Conservation (phyloP, 805 yeast species). For the Nakazawaea peltata region DNA sequence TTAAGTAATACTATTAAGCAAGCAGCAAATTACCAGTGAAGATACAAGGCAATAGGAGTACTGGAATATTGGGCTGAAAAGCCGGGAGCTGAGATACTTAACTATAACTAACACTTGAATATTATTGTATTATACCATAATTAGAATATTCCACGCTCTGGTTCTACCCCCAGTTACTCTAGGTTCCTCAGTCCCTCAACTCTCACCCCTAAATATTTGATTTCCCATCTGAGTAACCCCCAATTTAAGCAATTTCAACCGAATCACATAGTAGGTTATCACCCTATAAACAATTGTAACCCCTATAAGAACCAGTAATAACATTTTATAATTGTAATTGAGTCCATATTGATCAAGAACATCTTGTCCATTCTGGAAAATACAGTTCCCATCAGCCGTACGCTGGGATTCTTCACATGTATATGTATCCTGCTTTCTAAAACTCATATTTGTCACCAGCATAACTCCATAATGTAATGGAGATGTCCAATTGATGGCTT, state of each 20-base stretch:
- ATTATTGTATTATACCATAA: too few species aligned
- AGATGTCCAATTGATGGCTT: conserved; percentile 66
- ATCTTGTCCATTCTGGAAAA: conserved; percentile 42
- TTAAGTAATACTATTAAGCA: too few species aligned
- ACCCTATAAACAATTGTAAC: conserved; percentile 33
- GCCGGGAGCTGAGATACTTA: too few species aligned
- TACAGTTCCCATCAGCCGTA: conserved; percentile 31
- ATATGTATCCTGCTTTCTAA: conserved; percentile 39
- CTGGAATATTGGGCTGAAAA: too few species aligned
- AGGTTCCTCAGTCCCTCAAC: too few species aligned
- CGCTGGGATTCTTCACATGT: conserved; percentile 29
- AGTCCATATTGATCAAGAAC: conserved; percentile 48
- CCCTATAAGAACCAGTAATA: conserved; percentile 30
- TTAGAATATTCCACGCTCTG: too few species aligned
- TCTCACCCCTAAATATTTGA: too few species aligned
- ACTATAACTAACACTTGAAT: too few species aligned
- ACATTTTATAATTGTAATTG: conserved; percentile 25
- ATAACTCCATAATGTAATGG: conserved; percentile 71
- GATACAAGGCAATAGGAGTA: too few species aligned
- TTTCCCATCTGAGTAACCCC: too few species aligned
- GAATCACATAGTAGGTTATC: conserved; percentile 24
- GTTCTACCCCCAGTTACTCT: too few species aligned
- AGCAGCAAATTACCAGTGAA: too few species aligned
- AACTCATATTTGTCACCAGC: conserved; percentile 50
- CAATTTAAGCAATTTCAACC: conserved; percentile 16